Evolutionary conservation across 805 yeast species (phyloP).

Genomic region (Huiozyma naganishii): DNA sequence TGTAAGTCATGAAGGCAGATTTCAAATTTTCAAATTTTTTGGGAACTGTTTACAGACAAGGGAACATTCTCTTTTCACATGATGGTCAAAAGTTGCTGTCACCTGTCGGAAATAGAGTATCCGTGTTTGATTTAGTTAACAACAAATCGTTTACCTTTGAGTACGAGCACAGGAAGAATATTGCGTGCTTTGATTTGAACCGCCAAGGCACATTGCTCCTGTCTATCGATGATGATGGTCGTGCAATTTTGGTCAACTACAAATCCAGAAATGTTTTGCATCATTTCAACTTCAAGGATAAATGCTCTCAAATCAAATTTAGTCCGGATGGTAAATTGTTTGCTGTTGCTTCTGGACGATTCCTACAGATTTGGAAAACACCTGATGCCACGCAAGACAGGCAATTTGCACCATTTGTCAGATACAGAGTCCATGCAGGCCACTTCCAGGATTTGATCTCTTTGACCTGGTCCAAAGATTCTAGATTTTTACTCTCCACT

Average conservation of each 20-base stretch:
- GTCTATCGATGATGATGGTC: slow-evolving; percentile 82
- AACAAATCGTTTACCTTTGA: slow-evolving; percentile 81
- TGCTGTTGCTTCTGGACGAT: slow-evolving; percentile 75
- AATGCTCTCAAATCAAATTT: slow-evolving; percentile 64
- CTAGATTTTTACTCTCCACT: slow-evolving; percentile 75
- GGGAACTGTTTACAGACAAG: slow-evolving; percentile 91
- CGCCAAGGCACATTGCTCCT: slow-evolving; percentile 69
- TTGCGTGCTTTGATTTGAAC: slow-evolving; percentile 71
- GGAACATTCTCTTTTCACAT: slow-evolving; percentile 75
- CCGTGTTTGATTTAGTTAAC: slow-evolving; percentile 76
- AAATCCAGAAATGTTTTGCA: slow-evolving; percentile 75
- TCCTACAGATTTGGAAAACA: slow-evolving; percentile 87
- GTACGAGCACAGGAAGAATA: slow-evolving; percentile 85
- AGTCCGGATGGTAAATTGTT: slow-evolving; percentile 82
- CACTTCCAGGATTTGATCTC: slow-evolving; percentile 76
- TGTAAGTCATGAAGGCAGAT: slow-evolving; percentile 66
- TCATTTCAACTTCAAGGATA: slow-evolving; percentile 85
- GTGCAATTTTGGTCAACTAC: slow-evolving; percentile 86
- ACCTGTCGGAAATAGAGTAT: slow-evolving; percentile 91
- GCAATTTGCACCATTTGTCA: slow-evolving; percentile 92
- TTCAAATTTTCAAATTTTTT: slow-evolving; percentile 77
- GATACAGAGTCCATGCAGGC: slow-evolving; percentile 84
- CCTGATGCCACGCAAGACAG: slow-evolving; percentile 73
- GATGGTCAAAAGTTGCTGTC: slow-evolving; percentile 78
- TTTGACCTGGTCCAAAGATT: slow-evolving; percentile 82